Percentiles rank a stretch among this genome's conserved stretches.
phyloP scores from a whole-genome alignment of 2,329 filamentous ascomycete species.

The Fusarium siculi region DNA sequence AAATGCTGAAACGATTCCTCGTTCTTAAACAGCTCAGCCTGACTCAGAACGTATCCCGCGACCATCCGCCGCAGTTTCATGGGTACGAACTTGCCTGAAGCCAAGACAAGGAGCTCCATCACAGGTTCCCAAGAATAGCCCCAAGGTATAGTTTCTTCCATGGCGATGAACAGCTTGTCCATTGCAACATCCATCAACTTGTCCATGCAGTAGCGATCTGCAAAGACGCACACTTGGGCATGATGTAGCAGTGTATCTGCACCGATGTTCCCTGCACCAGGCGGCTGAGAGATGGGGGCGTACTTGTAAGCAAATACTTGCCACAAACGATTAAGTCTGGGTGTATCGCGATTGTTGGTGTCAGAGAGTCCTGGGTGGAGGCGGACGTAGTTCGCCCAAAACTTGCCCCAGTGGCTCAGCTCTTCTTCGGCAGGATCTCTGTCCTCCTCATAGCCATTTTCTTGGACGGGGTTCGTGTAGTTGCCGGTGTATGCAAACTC shows the following conservation, averaged over 20 bases:
- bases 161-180: background rate
- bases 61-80: background rate
- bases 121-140: background rate
- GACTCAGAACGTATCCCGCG: background rate
- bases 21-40: background rate
- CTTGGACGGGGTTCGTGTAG: background rate
- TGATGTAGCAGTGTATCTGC: background rate
- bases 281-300: background rate
- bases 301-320: background rate
- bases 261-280: background rate
- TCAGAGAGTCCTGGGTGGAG: accelerated
- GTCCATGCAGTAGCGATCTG: background rate
- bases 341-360: background rate
- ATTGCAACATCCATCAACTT: background rate
- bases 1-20: background rate
- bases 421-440: background rate
- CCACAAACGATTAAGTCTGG: background rate
- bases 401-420: background rate
- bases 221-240: background rate
- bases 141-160: background rate
- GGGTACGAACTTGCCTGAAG: background rate
- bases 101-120: background rate
- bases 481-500: background rate
- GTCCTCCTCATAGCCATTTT: background rate
- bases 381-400: background rate